These are phyloP conservation scores for Torulaspora globosa DNA, from an alignment of 1,139 yeast species.

Conservation along the genomic window DNA sequence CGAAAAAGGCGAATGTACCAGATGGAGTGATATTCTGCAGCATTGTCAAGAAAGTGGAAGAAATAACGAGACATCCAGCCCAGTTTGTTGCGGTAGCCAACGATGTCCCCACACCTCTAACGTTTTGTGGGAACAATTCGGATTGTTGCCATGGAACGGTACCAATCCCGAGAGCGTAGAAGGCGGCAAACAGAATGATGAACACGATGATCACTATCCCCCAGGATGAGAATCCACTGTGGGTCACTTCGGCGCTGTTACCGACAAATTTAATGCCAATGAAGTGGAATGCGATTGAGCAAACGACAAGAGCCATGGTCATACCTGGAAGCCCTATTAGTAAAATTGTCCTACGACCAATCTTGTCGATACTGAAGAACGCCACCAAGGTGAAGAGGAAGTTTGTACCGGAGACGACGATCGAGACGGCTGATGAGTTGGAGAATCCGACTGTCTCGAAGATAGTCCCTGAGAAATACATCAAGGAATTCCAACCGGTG, in stretches of 20 bases:
- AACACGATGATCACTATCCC: constrained; percentile 79
- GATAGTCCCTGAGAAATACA: constrained; percentile 89
- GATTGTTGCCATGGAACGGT: constrained; percentile 98
- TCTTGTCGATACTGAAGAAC: constrained; percentile 72
- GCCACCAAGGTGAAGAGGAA: constrained; percentile 81
- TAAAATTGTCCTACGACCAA: constrained; percentile 81
- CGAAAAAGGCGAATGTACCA: constrained; percentile 89
- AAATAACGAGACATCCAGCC: constrained; percentile 89
- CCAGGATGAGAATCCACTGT: constrained; percentile 67
- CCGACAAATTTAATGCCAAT: constrained; percentile 56
- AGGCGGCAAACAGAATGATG: constrained; percentile 82
- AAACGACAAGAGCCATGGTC: constrained; percentile 67
- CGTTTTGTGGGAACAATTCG: constrained; percentile 87
- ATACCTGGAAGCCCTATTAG: constrained; percentile 74
- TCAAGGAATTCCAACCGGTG: constrained; percentile 89
- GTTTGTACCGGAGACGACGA: constrained; percentile 88
- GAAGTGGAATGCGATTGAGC: constrained; percentile 87
- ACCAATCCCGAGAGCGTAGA: constrained; percentile 91
- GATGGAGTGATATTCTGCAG: constrained; percentile 87
- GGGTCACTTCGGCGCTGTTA: constrained; percentile 41
- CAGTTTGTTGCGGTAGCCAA: constrained; percentile 93
- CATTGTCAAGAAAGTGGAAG: constrained; percentile 92
- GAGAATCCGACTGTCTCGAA: constrained; percentile 84
- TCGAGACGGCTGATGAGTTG: constrained; percentile 87
- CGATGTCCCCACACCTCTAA: constrained; percentile 87